phyloP scores from a whole-genome alignment of 2,329 filamentous ascomycete species.

The Colletotrichum chrysophilum region DNA sequence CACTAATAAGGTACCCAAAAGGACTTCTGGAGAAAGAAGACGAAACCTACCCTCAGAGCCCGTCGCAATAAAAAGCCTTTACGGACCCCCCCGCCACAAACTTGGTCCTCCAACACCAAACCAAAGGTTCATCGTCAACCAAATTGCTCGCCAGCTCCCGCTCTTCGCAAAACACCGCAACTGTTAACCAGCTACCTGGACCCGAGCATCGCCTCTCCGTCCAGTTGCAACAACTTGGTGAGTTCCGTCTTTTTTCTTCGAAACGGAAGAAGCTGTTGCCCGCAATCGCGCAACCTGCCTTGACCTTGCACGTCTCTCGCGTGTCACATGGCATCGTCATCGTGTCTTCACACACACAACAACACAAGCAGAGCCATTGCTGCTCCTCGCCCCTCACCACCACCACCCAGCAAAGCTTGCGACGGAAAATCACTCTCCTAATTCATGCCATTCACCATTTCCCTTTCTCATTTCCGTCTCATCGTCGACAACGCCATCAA shows the following conservation, averaged over 20 bases:
- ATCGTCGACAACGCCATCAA: background rate
- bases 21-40: constrained; percentile 9
- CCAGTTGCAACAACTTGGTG: constrained; percentile 1
- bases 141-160: background rate
- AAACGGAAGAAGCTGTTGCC: background rate
- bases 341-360: background rate
- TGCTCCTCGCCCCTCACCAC: background rate
- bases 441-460: background rate
- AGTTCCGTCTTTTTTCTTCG: background rate
- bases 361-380: background rate
- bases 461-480: background rate
- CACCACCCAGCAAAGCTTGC: background rate
- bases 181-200: constrained; percentile 10
- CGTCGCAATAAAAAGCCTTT: constrained; percentile 21
- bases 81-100: constrained; percentile 1
- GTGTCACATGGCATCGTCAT: constrained; percentile 20
- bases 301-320: background rate
- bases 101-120: background rate
- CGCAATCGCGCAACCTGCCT: background rate
- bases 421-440: background rate
- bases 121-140: constrained; percentile 16
- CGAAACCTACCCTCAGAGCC: constrained; percentile 19
- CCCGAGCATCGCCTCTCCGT: constrained; percentile 1
- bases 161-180: background rate
- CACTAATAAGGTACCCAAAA: constrained; percentile 11